Conservation (phyloP, 1,284 basidiomycete genomes). For the Ceratobasidium sp. region DNA sequence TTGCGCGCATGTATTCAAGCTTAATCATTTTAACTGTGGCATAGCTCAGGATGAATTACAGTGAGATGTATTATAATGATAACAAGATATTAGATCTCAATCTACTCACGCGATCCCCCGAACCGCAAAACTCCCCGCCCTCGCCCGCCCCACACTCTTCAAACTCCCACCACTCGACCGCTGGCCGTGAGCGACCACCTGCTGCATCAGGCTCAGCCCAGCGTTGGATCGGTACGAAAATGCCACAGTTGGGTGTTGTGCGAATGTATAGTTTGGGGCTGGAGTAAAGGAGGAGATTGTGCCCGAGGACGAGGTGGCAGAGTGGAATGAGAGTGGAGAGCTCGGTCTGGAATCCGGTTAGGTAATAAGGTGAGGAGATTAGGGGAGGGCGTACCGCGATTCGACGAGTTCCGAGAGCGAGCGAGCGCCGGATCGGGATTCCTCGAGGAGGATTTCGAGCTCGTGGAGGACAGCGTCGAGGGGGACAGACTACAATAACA, state of each 20-base stretch:
- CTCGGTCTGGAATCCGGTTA: background rate
- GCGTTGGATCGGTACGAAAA: background rate
- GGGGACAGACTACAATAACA: slow-evolving; percentile 5
- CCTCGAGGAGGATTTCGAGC: slow-evolving; percentile 9
- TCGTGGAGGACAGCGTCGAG: slow-evolving; percentile 21
- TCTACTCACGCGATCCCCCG: slow-evolving; percentile 6
- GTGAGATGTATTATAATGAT: too few species aligned
- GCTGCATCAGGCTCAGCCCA: slow-evolving; percentile 12
- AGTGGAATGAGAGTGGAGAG: slow-evolving; percentile 4
- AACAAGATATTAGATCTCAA: too few species aligned
- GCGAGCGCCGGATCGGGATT: background rate
- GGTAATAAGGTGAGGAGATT: background rate
- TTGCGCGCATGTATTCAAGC: too few species aligned
- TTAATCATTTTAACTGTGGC: too few species aligned
- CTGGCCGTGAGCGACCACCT: background rate
- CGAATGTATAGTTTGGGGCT: background rate
- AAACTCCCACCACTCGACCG: background rate
- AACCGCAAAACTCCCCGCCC: slow-evolving; percentile 22
- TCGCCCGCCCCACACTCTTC: background rate
- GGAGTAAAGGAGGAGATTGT: slow-evolving; percentile 14
- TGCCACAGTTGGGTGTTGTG: background rate
- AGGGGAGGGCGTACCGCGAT: background rate
- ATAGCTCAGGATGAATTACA: too few species aligned
- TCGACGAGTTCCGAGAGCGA: background rate
- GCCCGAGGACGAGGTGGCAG: slow-evolving; percentile 9